Evolutionary conservation across 768 basidiomycete genomes (phyloP).

Genomic region (Calocybe indica): DNA sequence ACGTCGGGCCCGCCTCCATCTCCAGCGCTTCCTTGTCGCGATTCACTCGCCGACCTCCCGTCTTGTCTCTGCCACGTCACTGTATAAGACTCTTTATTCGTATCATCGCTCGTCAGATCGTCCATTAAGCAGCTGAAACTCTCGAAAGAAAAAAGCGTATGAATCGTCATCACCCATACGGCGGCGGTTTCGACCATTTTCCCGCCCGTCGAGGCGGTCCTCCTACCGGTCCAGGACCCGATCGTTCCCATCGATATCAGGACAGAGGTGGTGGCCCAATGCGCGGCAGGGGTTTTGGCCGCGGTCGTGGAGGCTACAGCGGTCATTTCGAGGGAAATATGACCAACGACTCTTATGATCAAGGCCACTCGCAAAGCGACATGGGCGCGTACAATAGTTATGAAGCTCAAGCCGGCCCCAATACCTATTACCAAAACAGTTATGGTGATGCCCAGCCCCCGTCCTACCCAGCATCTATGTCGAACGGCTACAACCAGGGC

Average conservation of each 20-base stretch:
- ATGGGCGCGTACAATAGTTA: constrained; percentile 66
- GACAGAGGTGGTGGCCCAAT: constrained; percentile 50
- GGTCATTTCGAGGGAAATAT: constrained; percentile 46
- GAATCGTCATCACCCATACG: constrained; percentile 91
- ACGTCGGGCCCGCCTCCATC: constrained; percentile 21
- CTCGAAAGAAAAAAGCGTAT: constrained; percentile 34
- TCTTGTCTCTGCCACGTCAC: constrained; percentile 27
- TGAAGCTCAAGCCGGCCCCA: constrained; percentile 43
- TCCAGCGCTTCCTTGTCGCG: constrained; percentile 11
- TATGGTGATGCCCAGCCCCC: constrained; percentile 46
- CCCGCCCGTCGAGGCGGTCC: constrained; percentile 58
- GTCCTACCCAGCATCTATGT: constrained; percentile 44
- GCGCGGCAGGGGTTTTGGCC: constrained; percentile 42
- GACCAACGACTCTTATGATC: constrained; percentile 55
- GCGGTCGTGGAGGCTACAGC: constrained; percentile 29
- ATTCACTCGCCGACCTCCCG: constrained; percentile 5
- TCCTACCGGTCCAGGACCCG: constrained; percentile 62
- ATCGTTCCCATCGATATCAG: constrained; percentile 59
- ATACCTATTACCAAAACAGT: constrained; percentile 66
- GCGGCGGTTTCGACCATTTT: constrained; percentile 51
- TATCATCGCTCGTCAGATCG: neutral
- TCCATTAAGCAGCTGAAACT: no score
- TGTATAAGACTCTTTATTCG: constrained; percentile 12
- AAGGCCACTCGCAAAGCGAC: constrained; percentile 57
- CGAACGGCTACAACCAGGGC: constrained; percentile 52